Evolutionary conservation across 2,329 filamentous ascomycete genomes (phyloP).

Genomic region (Epichloe gansuensis): DNA sequence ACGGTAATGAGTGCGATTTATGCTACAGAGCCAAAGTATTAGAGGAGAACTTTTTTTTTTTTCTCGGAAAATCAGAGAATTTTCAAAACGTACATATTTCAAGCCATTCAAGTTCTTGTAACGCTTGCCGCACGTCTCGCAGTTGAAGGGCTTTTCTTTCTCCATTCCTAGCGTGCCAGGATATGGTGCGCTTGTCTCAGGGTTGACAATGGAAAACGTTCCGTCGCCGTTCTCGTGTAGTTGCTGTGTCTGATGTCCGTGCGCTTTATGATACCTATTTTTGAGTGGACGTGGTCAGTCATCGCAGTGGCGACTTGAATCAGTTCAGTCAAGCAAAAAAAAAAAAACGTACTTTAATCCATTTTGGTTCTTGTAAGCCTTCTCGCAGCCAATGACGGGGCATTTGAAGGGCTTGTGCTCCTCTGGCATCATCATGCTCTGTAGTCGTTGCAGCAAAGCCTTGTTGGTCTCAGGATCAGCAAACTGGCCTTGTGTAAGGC

Average conservation of each 20-base stretch:
- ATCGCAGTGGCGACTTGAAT: background rate
- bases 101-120: constrained; percentile 99
- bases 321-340: background rate
- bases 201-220: constrained; percentile 96
- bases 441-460: constrained; percentile 41
- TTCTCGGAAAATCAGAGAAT: too few species aligned
- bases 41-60: constrained; percentile 11
- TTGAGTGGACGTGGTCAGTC: background rate
- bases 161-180: constrained; percentile 98
- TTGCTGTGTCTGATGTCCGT: constrained; percentile 93
- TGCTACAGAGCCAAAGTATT: constrained; percentile 32
- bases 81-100: constrained; percentile 63
- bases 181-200: constrained; percentile 85
- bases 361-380: constrained; percentile 99
- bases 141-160: constrained; percentile 98
- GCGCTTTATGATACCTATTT: constrained; percentile 56
- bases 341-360: constrained; percentile 68
- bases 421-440: constrained; percentile 58
- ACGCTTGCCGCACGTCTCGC: constrained; percentile 90
- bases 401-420: constrained; percentile 97
- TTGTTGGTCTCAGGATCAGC: constrained; percentile 62
- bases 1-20: constrained; percentile 74
- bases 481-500: constrained; percentile 63
- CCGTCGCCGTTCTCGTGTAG: constrained; percentile 94
- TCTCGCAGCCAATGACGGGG: constrained; percentile 95